Base-by-base conservation (phyloP, 2,329 filamentous ascomycete genomes). In the Fusarium sterilihyphosum region DNA sequence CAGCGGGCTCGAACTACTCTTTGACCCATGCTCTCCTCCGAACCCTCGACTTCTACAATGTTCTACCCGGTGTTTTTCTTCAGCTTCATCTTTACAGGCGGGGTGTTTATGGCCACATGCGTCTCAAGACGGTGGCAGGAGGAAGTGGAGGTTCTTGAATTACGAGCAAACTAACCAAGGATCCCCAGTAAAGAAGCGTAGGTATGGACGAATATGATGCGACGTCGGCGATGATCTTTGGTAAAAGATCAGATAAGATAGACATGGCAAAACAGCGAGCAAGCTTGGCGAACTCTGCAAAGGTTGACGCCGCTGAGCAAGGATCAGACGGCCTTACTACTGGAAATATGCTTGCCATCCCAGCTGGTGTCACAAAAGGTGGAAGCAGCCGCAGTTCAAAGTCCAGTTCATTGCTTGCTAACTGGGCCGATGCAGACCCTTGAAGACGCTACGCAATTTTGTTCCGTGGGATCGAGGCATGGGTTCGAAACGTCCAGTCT, bases 211-310 rank as follows among this genome's bases (percentile, higher is more conserved):
- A 66, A 69, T 47, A 67, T 72, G 68, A 72, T 71, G 72, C 69
- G 69, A 75, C 70, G 58, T 77, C 73, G 73, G 75, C 69, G 84
- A 75, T 86, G 86, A 88, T 88, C 86, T 85, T 64, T 41, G 54
- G 58, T 59, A 65, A 61, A 77, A 65, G 73, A 77, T 77, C 75
- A 77, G 75, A 77, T 77, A 77, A 77, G 75, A 77, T 77, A 61
- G 61, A 43, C 63, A 58, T 50, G 33, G 22, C 26, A 49, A 56
- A 67, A 49, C 67, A 37, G 62, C 57, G 31, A 31, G 31, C 62
- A 43, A 41, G 46, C 63, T 63, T 70, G 61, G 61, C 49, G 54
- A 70, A 65, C 59, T 59, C 47, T 61, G 37, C 50, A 49, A 40
- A 38, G 53, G 52, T 70, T 57, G 60, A 43, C 62, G 60, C 57